phyloP scores from a whole-genome alignment of 73 alveolate genomes.

The Stentor roeselii region DNA sequence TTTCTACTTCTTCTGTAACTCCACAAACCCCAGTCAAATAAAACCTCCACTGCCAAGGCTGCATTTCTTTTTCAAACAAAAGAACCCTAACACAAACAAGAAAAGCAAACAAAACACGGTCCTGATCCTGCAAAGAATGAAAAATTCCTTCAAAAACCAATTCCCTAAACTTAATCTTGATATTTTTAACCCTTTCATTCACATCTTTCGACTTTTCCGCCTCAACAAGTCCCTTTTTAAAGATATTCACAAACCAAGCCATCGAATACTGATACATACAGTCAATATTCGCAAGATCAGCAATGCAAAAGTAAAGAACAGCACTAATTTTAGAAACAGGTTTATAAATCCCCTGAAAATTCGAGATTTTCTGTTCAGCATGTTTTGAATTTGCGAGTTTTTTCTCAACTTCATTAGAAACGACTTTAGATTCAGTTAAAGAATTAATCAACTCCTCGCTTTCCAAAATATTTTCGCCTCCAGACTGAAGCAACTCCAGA shows the following conservation, averaged over 20 bases:
- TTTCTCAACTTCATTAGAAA: slow-evolving; percentile 81
- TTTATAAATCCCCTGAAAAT: slow-evolving; percentile 77
- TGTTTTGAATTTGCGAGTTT: slow-evolving; percentile 80
- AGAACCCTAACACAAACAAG: slow-evolving; percentile 83
- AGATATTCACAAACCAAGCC: slow-evolving; percentile 75
- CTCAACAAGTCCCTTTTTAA: slow-evolving; percentile 49
- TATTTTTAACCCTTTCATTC: slow-evolving; percentile 20
- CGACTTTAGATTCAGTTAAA: slow-evolving; percentile 76
- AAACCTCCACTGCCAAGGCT: slow-evolving; percentile 58
- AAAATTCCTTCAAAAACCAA: slow-evolving; percentile 63
- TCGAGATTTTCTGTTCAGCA: slow-evolving; percentile 78
- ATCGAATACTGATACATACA: slow-evolving; percentile 97
- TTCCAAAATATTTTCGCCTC: slow-evolving; percentile 77
- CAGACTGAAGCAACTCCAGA: slow-evolving; percentile 80
- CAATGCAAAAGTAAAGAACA: slow-evolving; percentile 76
- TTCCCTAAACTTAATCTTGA: background rate
- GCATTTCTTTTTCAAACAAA: slow-evolving; percentile 28
- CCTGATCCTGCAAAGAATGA: slow-evolving; percentile 96
- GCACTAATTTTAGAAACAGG: slow-evolving; percentile 88
- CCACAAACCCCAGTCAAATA: slow-evolving; percentile 67
- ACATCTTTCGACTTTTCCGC: slow-evolving; percentile 34
- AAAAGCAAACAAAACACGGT: slow-evolving; percentile 92
- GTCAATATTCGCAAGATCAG: slow-evolving; percentile 74
- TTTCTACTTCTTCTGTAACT: slow-evolving; percentile 36
- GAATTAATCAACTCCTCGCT: slow-evolving; percentile 83